Evolutionary conservation across 495 filamentous ascomycete genomes (phyloP).

Genomic region (Neurospora sp.): DNA sequence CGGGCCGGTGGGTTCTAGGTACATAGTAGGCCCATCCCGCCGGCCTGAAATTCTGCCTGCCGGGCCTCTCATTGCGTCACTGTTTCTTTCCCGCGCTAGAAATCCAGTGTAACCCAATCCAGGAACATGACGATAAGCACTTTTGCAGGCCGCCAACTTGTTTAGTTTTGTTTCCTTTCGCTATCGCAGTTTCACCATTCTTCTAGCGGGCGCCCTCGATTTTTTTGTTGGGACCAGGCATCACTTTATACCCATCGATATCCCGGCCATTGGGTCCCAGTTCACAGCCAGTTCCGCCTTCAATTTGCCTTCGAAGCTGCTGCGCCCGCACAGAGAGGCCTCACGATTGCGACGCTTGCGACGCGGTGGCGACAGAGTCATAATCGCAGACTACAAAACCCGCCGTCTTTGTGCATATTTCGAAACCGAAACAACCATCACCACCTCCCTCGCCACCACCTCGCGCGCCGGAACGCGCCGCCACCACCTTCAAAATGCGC

Average conservation of each 20-base stretch:
- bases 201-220: background rate
- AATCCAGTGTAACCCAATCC: background rate
- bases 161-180: background rate
- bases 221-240: background rate
- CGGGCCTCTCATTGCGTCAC: background rate
- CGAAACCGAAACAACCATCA: background rate
- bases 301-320: background rate
- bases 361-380: background rate
- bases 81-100: background rate
- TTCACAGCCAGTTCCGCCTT: background rate
- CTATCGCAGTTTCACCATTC: background rate
- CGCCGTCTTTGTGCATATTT: background rate
- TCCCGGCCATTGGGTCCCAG: background rate
- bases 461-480: background rate
- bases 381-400: background rate
- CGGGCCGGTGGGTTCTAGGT: background rate
- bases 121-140: background rate
- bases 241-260: background rate
- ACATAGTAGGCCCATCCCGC: background rate
- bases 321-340: background rate
- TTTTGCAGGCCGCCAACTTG: background rate
- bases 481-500: constrained; percentile 52
- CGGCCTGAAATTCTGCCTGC: background rate
- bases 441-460: background rate
- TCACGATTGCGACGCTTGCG: background rate